A percentile compares a stretch with the other conserved stretches of the same genome.
These are phyloP conservation scores for Lachnellula subtilissima DNA, from an alignment of 2,329 filamentous ascomycete genomes.

Conservation along the genomic window DNA sequence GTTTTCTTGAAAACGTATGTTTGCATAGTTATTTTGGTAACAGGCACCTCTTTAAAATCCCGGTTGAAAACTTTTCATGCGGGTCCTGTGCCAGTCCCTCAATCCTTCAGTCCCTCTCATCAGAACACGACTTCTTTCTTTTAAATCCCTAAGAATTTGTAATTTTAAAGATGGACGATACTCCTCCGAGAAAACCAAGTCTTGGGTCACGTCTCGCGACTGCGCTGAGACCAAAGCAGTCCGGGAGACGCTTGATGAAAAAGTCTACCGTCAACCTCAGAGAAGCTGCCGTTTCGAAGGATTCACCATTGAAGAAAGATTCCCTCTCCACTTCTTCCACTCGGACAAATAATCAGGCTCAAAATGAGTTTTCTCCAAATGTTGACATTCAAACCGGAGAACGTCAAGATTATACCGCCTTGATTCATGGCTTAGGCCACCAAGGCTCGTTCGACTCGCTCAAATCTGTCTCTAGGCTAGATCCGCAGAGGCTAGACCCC, in stretches of 20 bases:
- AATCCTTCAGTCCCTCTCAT: too few species aligned
- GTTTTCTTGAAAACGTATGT: too few species aligned
- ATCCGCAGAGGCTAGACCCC: background rate
- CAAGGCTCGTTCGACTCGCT: slow-evolving; percentile 27
- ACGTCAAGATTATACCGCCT: slow-evolving; percentile 28
- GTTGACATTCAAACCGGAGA: slow-evolving; percentile 30
- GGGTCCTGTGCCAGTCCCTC: too few species aligned
- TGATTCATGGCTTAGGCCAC: slow-evolving; percentile 29
- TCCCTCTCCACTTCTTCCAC: background rate
- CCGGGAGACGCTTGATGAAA: background rate
- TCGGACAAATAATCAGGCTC: background rate
- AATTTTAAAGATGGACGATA: background rate
- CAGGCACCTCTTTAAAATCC: too few species aligned
- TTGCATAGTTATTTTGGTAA: too few species aligned
- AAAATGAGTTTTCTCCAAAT: background rate
- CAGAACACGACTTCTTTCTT: background rate
- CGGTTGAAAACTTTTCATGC: too few species aligned
- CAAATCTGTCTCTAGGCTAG: slow-evolving; percentile 3
- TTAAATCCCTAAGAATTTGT: background rate
- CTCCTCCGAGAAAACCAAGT: slow-evolving; percentile 1
- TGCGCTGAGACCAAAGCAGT: slow-evolving; percentile 8
- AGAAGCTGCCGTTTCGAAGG: background rate
- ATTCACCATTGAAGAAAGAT: slow-evolving; percentile 1
- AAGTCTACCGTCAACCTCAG: background rate
- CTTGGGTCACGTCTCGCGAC: slow-evolving; percentile 8